Percentiles rank a stretch among this genome's conserved stretches.
Conservation (phyloP, 768 basidiomycete species). For the Boletus insuetus region DNA sequence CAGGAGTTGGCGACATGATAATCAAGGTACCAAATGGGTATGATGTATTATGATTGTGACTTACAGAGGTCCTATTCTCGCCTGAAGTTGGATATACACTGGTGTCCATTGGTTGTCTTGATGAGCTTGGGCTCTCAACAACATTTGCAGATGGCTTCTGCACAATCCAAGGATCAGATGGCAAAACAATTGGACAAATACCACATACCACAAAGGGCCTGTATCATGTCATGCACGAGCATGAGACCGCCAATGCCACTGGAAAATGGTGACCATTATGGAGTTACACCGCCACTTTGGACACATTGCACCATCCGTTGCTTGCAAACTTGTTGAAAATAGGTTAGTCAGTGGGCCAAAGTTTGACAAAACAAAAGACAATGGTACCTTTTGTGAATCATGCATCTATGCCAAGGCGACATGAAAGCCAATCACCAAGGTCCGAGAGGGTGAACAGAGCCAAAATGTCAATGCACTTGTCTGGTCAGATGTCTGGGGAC, state of each 20-base stretch:
- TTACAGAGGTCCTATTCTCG: not conserved
- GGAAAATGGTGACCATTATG: not conserved
- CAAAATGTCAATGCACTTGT: not conserved
- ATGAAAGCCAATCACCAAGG: not conserved
- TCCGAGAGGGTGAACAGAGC: not conserved
- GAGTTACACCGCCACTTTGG: not conserved
- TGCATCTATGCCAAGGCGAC: not conserved
- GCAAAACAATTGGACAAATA: not conserved
- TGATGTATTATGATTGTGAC: not conserved
- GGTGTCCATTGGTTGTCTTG: not conserved
- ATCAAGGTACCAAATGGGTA: not conserved
- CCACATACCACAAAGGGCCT: not conserved
- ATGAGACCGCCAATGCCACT: not conserved
- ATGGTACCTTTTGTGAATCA: not conserved
- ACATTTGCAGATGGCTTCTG: not conserved
- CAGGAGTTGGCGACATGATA: not conserved
- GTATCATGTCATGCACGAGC: not conserved
- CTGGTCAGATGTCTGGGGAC: not conserved
- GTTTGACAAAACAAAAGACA: not conserved
- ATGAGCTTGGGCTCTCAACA: not conserved
- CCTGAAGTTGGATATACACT: not conserved
- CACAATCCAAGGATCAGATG: not conserved
- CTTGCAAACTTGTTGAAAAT: not conserved
- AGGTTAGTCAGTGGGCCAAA: not conserved
- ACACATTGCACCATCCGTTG: not conserved